Evolutionary conservation across 2,329 filamentous ascomycete species (phyloP), one percentile per base, ranked within the genome.

Genomic region (Fusarium compactum): DNA sequence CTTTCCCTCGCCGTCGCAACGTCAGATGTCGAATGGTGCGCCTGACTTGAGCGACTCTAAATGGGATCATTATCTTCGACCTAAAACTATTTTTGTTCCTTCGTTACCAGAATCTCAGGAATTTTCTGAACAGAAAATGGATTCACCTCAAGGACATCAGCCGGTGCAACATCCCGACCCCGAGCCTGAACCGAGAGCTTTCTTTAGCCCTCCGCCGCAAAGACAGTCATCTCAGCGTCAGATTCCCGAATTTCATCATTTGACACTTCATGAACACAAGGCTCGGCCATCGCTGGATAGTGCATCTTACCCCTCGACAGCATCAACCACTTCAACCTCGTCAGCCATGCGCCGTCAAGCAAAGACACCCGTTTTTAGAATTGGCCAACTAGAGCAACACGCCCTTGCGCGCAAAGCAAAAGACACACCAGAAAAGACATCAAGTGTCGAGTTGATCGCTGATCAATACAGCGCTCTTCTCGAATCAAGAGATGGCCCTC

Each of bases 391-490:
- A 4, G 85, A 87, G 62, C 77, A 65, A 44, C 72, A 77, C 9
- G 62, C 72, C 16, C 67, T 73, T 25, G 61, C 65, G 46, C 62
- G 73, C 48, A 66, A 70, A 59, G 61, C 70, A 10, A 65, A 71
- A 6, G 72, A 69, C 12, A 65, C 67, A 5, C 64, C 76, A 6
- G 76, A 76, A 34, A 80, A 81, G 67, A 80, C 78, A 2, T 79
- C 80, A 2, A 85, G 81, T 69, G 82, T 83, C 34, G 84, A 87
- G 56, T 76, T 80, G 41, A 84, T 87, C 34, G 85, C 85, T 24
- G 83, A 86, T 45, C 84, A 86, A 56, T 87, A 87, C 65, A 80
- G 80, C 20, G 82, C 82, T 3, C 70, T 87, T 3, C 76, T 87
- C 6, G 82, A 84, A 22, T 74, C 77, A 15, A 67, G 70, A 10